phyloP scores from a whole-genome alignment of 2,329 filamentous ascomycete species.

The Talaromyces amestolkiae region DNA sequence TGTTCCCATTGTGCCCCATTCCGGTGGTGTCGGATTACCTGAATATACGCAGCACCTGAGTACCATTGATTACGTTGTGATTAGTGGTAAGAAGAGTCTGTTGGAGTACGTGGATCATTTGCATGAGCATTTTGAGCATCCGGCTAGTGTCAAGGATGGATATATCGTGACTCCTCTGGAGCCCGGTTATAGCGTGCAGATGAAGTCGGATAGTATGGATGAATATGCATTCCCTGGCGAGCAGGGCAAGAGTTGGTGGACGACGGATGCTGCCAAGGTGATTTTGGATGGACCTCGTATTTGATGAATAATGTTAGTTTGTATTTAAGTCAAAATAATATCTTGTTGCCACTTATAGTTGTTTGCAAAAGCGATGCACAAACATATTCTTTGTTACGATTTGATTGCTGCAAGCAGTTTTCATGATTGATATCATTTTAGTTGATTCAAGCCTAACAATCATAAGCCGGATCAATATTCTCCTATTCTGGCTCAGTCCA shows the following conservation, averaged over 20 bases:
- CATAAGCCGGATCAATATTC: no score
- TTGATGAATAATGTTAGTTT: conserved; percentile 20
- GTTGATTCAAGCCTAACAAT: no score
- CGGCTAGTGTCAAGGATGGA: conserved; percentile 74
- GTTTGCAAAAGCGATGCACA: no score
- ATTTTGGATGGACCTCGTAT: conserved; percentile 61
- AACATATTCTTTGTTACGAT: no score
- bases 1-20: conserved; percentile 84
- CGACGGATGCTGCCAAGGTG: conserved; percentile 69
- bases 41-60: conserved; percentile 92
- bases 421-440: no score
- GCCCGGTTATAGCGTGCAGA: conserved; percentile 88
- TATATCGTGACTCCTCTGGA: conserved; percentile 83
- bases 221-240: conserved; percentile 72
- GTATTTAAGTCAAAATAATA: not conserved
- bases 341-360: not conserved
- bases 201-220: conserved; percentile 87
- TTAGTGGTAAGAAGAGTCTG: conserved; percentile 75
- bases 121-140: conserved; percentile 89
- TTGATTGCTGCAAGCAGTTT: no score
- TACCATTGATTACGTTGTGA: conserved; percentile 89
- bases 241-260: conserved; percentile 82
- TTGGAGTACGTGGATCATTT: conserved; percentile 91
- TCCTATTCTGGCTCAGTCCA: no score
- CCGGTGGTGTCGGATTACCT: conserved; percentile 82